Base-by-base conservation (phyloP, 2,329 filamentous ascomycete genomes). In the Coniosporium tulheliwenetii region DNA sequence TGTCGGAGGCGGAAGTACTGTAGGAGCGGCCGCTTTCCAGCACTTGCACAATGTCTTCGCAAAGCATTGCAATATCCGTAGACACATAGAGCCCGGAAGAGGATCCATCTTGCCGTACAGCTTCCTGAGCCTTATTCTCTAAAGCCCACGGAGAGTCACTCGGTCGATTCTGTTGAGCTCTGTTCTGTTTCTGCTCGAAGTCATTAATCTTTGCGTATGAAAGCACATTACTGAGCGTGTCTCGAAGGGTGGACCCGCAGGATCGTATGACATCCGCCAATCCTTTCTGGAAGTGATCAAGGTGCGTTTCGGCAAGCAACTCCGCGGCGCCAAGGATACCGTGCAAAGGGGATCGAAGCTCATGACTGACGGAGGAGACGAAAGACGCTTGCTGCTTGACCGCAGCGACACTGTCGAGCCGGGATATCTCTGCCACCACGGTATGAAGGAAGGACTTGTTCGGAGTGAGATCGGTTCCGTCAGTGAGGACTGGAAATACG, bases 321-420 rank as follows among this genome's bases (percentile, higher is more conserved):
- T 73, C 69, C 1, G 64, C 56, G 12, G 64, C 69, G 1, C 65
- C 68, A n/a, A 67, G 54, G 30, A 65, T 62, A 29, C 64, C 67
- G 40, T 66, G 70, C 32, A 64, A 53, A 15, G 61, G 70, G 31
- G 52, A 63, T 3, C 67, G 57, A 5, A 73, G 54, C 44, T 74
- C 70, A 46, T 73, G 70, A 29, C 61, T 66, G 19, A 73, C 66
- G 0, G 62, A 66, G 0, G 65, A 63, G 10, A 74, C 62, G 37
- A 74, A 69, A 10, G 70, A 67, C 1, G 62, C 62, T 44, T 74
- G 73, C 8, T 50, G 48, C 30, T 48, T 48, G 8, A 39, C 43
- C 10, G 41, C 43, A 12, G 43, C 41, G 8, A 36, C 31, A 10
- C 45, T 39, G 39, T 48, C 47, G 26, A 40, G 15, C 16, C 43